phyloP scores from a whole-genome alignment of 2,329 filamentous ascomycete species.

The Trichoderma atroviride region DNA sequence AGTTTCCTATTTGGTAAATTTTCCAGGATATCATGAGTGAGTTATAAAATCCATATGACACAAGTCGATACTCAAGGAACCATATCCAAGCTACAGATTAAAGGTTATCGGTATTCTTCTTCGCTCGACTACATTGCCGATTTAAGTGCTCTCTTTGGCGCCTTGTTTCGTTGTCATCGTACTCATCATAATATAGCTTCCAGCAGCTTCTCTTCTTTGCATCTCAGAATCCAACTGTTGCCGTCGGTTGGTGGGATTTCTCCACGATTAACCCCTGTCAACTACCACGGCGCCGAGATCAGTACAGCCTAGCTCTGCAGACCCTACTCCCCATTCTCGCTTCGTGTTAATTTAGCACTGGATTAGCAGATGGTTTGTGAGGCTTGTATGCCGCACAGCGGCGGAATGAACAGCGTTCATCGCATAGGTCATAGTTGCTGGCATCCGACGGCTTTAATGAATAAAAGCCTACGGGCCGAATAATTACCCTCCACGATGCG shows the following conservation, averaged over 20 bases:
- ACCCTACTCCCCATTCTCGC: neutral
- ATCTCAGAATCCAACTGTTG: neutral
- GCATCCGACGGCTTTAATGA: slow-evolving; percentile 8
- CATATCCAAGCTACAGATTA: neutral
- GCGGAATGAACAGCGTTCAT: neutral
- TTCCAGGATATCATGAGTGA: neutral
- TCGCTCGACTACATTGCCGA: neutral
- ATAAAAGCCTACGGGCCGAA: slow-evolving; percentile 12
- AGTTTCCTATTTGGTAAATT: neutral
- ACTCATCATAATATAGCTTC: neutral
- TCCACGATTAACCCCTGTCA: slow-evolving; percentile 16
- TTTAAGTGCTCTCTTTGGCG: neutral
- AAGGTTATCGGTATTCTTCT: neutral
- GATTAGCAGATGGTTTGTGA: slow-evolving; percentile 2
- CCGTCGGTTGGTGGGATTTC: slow-evolving; percentile 3
- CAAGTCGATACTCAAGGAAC: neutral
- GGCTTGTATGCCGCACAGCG: neutral
- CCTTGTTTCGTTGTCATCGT: neutral
- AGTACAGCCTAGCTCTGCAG: neutral
- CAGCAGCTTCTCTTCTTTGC: too few relatives aligned
- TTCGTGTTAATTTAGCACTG: neutral
- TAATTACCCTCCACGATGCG: neutral
- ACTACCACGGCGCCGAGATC: neutral
- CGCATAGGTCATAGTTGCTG: neutral
- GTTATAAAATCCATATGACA: neutral